Conservation (phyloP, 2,329 filamentous ascomycete species). For the Talaromyces sp. region DNA sequence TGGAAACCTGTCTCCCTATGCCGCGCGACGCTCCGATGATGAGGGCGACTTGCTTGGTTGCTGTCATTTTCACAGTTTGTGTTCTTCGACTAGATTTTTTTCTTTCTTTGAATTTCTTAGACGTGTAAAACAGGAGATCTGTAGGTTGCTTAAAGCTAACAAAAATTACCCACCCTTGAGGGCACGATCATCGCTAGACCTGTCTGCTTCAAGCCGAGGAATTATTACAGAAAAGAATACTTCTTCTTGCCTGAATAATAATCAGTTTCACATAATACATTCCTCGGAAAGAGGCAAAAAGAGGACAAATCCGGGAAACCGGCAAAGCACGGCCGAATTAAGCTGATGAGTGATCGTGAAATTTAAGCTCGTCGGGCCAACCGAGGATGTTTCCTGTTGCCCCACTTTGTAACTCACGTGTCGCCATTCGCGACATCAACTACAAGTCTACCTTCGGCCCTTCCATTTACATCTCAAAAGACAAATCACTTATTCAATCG, state of each 20-base stretch:
- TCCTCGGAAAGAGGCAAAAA: not conserved
- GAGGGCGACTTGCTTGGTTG: conserved; percentile 53
- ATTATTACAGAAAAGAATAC: not conserved
- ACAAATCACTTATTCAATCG: not conserved
- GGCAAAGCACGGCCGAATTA: not conserved
- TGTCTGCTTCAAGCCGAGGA: not conserved
- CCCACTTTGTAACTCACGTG: not conserved
- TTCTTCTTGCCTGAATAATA: not conserved
- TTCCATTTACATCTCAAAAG: not conserved
- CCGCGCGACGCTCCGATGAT: conserved; percentile 73
- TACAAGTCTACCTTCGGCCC: not conserved
- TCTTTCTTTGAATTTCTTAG: not conserved
- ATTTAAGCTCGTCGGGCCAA: not conserved
- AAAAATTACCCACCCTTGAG: not conserved
- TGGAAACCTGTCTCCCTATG: conserved; percentile 74
- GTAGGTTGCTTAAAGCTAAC: not conserved
- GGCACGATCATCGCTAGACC: not conserved
- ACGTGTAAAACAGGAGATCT: not conserved
- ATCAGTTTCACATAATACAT: not conserved
- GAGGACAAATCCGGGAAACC: not conserved
- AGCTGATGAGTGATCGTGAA: not conserved
- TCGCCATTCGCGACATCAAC: not conserved
- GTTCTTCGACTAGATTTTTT: not conserved
- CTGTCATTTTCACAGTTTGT: not conserved
- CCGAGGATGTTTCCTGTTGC: not conserved